Conservation (phyloP, 2,329 filamentous ascomycete species). For the Lasiodiplodia sp. region DNA sequence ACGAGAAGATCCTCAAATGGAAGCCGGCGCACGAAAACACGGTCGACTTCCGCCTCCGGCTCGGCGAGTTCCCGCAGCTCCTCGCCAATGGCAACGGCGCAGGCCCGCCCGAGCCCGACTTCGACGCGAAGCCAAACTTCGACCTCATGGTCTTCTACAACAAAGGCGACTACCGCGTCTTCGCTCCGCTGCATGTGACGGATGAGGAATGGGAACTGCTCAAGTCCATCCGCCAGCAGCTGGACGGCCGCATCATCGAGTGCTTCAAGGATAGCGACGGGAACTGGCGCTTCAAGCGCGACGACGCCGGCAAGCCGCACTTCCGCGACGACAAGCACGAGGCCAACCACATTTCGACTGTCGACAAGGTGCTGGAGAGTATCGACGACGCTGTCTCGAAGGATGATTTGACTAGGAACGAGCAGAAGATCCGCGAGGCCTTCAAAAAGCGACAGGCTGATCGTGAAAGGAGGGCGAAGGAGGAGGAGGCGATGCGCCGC, state of each 20-base stretch:
- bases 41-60: conserved; percentile 83
- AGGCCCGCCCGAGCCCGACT: conserved; percentile 77
- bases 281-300: conserved; percentile 76
- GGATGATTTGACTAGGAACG: conserved; percentile 75
- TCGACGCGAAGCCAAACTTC: conserved; percentile 77
- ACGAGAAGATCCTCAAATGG: conserved; percentile 96
- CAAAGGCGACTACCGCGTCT: conserved; percentile 64
- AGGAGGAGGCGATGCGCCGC: conserved; percentile 27
- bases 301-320: conserved; percentile 64
- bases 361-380: conserved; percentile 86
- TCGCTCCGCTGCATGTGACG: conserved; percentile 45
- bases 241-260: conserved; percentile 90
- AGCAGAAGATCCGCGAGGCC: conserved; percentile 74
- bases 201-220: conserved; percentile 83
- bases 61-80: conserved; percentile 74
- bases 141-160: conserved; percentile 75
- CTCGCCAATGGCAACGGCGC: conserved; percentile 61
- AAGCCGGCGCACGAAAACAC: conserved; percentile 96
- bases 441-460: conserved; percentile 73
- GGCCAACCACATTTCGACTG: conserved; percentile 86
- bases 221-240: conserved; percentile 74
- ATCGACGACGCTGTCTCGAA: conserved; percentile 87
- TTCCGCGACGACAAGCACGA: conserved; percentile 93
- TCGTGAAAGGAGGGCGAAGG: conserved; percentile 31
- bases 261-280: conserved; percentile 79